Percentiles rank a stretch among this genome's conserved stretches.
Evolutionary conservation across 257 asterid species (phyloP).

Genomic region (Jasminum sambac): DNA sequence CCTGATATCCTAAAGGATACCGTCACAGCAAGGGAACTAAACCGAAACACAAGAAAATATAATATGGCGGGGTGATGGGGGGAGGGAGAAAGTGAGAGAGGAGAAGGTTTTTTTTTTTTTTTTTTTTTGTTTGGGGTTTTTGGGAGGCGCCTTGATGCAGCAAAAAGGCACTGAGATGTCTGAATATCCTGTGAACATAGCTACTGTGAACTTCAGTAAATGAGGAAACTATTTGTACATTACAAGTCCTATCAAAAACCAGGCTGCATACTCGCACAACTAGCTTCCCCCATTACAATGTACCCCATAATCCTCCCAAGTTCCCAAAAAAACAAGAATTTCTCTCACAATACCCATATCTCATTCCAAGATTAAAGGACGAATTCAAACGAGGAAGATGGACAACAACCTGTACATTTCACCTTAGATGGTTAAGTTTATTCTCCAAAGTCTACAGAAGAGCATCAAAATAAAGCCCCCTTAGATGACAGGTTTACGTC

Average conservation of each 20-base stretch:
- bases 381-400: neutral
- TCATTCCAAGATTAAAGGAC: neutral
- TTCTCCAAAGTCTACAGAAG: conserved; percentile 27
- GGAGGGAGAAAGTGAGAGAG: too few species aligned
- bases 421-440: conserved; percentile 15
- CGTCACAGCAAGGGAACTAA: too few species aligned
- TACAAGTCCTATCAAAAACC: conserved; percentile 18
- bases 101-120: too few species aligned
- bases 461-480: conserved; percentile 4
- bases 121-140: too few species aligned
- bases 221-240: neutral
- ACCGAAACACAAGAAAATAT: too few species aligned
- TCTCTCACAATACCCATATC: neutral
- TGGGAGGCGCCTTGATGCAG: too few species aligned
- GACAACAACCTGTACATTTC: conserved; percentile 36
- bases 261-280: conserved; percentile 5
- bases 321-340: neutral
- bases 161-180: neutral
- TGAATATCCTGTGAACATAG: neutral
- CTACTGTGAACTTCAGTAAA: neutral
- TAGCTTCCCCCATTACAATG: neutral
- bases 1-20: too few species aligned
- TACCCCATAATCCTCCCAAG: neutral
- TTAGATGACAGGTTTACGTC: neutral
- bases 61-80: too few species aligned